These are phyloP conservation scores for Erodium chrysanthum DNA, from an alignment of 441 rosid genomes.

Conservation along the genomic window DNA sequence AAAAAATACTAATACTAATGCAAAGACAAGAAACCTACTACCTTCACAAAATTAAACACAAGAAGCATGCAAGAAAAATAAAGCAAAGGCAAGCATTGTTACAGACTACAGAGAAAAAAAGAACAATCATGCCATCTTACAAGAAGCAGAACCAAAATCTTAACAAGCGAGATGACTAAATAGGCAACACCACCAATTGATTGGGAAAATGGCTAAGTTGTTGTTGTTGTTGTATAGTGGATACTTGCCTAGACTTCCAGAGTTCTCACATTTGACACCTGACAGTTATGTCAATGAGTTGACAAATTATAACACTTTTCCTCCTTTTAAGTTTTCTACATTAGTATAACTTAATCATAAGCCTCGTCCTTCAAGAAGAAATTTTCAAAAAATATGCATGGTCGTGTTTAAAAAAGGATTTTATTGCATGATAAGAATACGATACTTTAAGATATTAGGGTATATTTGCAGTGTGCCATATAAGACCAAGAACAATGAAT, in stretches of 20 bases:
- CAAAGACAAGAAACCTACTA: not conserved
- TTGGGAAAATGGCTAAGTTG: too few species aligned
- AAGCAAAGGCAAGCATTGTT: not conserved
- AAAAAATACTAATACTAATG: not conserved
- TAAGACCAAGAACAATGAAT: not conserved
- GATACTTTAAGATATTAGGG: not conserved
- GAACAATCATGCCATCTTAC: constrained; percentile 32
- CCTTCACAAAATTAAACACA: not conserved
- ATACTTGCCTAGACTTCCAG: too few species aligned
- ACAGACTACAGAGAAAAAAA: not conserved
- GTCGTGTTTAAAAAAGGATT: not conserved
- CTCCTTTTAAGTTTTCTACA: too few species aligned
- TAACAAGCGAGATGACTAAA: too few species aligned
- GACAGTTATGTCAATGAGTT: too few species aligned
- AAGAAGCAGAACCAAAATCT: constrained; percentile 48
- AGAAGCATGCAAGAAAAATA: not conserved
- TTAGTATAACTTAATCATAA: too few species aligned
- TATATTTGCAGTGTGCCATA: not conserved
- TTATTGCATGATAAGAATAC: not conserved
- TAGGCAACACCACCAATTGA: too few species aligned
- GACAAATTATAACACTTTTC: too few species aligned
- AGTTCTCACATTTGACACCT: too few species aligned
- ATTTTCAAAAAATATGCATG: too few species aligned
- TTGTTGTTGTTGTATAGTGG: too few species aligned
- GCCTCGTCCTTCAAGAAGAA: too few species aligned